Evolutionary conservation across 2,329 filamentous ascomycete species (phyloP), one percentile per base, ranked within the genome.

Genomic region (Waltergamsia citrina): DNA sequence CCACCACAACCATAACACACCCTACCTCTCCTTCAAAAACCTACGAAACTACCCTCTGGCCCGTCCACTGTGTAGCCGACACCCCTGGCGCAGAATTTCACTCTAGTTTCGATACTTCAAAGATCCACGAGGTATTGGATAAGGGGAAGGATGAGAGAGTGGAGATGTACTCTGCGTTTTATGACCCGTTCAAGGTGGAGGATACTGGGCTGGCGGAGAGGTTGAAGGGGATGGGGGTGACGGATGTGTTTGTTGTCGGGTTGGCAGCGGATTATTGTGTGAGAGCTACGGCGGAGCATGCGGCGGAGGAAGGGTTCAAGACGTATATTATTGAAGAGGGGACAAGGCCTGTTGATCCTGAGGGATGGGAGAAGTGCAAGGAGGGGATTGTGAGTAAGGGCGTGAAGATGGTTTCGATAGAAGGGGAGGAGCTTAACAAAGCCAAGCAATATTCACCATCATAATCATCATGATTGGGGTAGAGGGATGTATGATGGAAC

Each of bases 161-260:
- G 3, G 92, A 98, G 59, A 94, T 95, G 83, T 96, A 95, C 60
- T 90, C 82, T 41, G 87, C 81, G 1, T 96, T 98, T 48, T 80
- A 81, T 40, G 84, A 88, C 51, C 83, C 85, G 0, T 90, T 95
- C 47, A 60, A 60, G 21, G 63, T 81, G 11, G 63, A 62, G 18
- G 75, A 79, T 47, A 79, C 73, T 47, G 78, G 78, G 11, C 62
- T 96, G 18, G 70, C 68, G 2, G 60, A 50, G 2, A 50, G 65
- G 31, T 54, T 98, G 44, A 67, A 56, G 33, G 64, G 63, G 3
- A 62, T 62, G 12, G 63, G 59, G 1, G 63, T 94, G 19, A 86
- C 83, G 6, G 73, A 93, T 53, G 84, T 95, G 6, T 95, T 80
- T 53, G 74, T 92, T 16, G 86, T 85, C 2, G 92, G 92, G 0